These are phyloP conservation scores for Trichothecium roseum DNA, from an alignment of 2,329 filamentous ascomycete species.

Conservation along the genomic window DNA sequence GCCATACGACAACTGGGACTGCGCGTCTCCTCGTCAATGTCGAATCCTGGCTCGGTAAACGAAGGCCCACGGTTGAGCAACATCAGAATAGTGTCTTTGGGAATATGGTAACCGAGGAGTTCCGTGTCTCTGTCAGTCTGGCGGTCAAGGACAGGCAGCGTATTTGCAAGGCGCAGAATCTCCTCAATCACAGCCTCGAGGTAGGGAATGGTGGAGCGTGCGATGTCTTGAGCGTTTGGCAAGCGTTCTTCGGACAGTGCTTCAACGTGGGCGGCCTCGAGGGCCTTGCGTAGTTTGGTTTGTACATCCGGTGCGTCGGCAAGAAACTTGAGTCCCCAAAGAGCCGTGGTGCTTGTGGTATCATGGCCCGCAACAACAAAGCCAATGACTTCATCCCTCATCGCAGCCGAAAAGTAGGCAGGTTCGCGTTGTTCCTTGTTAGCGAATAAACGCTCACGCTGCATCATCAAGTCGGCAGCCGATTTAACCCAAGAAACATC, in stretches of 20 bases:
- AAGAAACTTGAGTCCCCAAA: constrained; percentile 16
- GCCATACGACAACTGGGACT: constrained; percentile 1
- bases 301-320: constrained; percentile 9
- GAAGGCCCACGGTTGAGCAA: constrained; percentile 6
- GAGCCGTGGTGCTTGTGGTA: constrained; percentile 16
- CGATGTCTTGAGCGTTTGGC: constrained; percentile 14
- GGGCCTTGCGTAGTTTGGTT: constrained; percentile 9
- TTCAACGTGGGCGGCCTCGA: constrained; percentile 7
- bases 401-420: constrained; percentile 12
- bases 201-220: constrained; percentile 13
- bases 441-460: constrained; percentile 19
- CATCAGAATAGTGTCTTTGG: constrained; percentile 13
- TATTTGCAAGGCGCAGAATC: constrained; percentile 13
- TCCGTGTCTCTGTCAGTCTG: constrained; percentile 11
- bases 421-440: constrained; percentile 16
- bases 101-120: constrained; percentile 16
- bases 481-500: constrained; percentile 6
- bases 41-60: constrained; percentile 2
- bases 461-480: constrained; percentile 20
- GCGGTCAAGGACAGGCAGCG: constrained; percentile 5
- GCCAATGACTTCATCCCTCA: constrained; percentile 19
- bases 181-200: constrained; percentile 21
- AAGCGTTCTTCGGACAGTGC: constrained; percentile 10
- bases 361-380: constrained; percentile 21
- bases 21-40: constrained; percentile 6